Base-by-base conservation (phyloP, 2,329 filamentous ascomycete species). In the Cryphonectria carpinicola region DNA sequence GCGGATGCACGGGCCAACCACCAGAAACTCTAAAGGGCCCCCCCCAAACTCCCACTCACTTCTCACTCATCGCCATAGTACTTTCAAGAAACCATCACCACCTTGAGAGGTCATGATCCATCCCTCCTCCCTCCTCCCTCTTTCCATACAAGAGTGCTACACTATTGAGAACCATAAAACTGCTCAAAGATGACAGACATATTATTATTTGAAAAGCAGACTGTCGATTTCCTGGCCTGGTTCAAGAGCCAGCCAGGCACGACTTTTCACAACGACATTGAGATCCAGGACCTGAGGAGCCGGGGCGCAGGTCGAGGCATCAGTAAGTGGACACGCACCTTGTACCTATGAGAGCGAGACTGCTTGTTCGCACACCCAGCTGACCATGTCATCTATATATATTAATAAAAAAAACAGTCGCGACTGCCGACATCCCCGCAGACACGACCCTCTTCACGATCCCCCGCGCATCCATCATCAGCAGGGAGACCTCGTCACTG, bases 401-500 rank as follows among this genome's bases (percentile, higher is more conserved):
- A n/a, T n/a, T n/a, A n/a, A n/a, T n/a, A n/a, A 32, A 32, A 32
- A 32, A 49, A n/a, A 41, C 74, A 95, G 93, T 97, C 76, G 92
- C 94, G 37, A 86, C 82, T 32, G 79, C 86, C 70, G 88, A 93
- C 73, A 93, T 97, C 68, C 82, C 85, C 25, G 87, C 92, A 75
- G 92, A 94, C 72, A 93, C 93, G 70, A 87, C 91, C 64, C 86
- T 97, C 60, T 97, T 97, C 83, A 90, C 89, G 63, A 92, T 97
- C 72, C 93, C 94, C 2, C 89, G 92, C 72, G 81, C 84, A 63
- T 84, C 87, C 65, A 90, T 97, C 73, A 88, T 97, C 77, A 92
- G 88, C 75, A 84, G 88, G 32, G 86, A 91, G 77, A 97, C 92
- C 56, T 96, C 93, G 0, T 84, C 87, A 64, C 84, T 97, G 41